Evolutionary conservation across 495 filamentous ascomycete genomes (phyloP), one percentile per base, ranked within the genome.

Genomic region (Hypoxylon cercidicola): DNA sequence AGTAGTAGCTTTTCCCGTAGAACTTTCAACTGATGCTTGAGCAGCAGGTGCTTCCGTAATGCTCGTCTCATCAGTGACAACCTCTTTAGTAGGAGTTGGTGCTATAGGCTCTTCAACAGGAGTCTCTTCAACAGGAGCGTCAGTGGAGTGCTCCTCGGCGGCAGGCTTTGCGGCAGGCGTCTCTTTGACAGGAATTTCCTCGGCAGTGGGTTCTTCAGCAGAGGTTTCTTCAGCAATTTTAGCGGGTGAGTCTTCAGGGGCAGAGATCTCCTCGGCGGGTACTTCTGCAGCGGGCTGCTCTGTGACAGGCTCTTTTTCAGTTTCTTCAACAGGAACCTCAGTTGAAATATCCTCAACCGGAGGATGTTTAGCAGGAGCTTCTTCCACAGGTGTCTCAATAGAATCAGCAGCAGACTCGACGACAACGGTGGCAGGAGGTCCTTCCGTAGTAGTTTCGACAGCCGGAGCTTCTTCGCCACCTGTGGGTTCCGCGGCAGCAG

Each of bases 231-330:
- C 30, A 30, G 23, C 30, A 47, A 40, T 7, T 48, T 60, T 50
- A 23, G 34, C 20, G 25, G 55, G 13, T 15, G 53, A n/a, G 18
- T 23, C 28, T 10, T 55, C 20, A 6, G 28, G 8, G 4, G 45
- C n/a, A 12, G 34, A 19, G 7, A n/a, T 37, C 44, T 53, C 46
- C 47, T 45, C 41, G 25, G 20, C 62, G 11, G 60, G 2, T 52
- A 52, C 45, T 18, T 66, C 55, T 46, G 44, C 44, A 15, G 34
- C 54, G 13, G 65, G 57, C 44, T 58, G 54, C 20, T 75, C 72
- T 12, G 52, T 20, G 46, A 25, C 28, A 12, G 57, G 41, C 7
- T 51, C 18, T 18, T 67, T 57, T 18, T 55, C 57, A n/a, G 16
- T 37, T 12, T 54, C 45, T 34, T 55, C 23, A 12, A 25, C 21